These are phyloP conservation scores for Cladosporium sp. DNA, from an alignment of 2,329 filamentous ascomycete species.

Conservation along the genomic window DNA sequence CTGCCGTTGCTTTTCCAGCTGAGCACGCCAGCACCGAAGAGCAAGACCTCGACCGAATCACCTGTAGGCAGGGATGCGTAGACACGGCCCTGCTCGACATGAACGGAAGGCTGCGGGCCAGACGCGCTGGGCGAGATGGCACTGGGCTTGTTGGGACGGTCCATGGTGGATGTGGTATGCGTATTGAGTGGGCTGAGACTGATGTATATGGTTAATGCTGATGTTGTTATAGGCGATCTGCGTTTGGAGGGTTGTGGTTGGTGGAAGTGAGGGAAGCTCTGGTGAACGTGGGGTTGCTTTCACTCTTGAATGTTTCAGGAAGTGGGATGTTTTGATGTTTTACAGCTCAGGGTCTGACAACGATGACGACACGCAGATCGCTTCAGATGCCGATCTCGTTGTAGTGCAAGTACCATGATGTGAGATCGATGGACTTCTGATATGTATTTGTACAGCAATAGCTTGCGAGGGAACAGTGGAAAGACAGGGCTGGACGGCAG, in stretches of 20 bases:
- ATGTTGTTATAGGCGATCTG: background rate
- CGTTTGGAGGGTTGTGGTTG: constrained; percentile 7
- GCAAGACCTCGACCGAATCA: constrained; percentile 80
- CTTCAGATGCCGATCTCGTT: constrained; percentile 11
- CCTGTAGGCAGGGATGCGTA: constrained; percentile 81
- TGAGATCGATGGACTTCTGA: background rate
- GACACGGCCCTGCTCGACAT: constrained; percentile 70
- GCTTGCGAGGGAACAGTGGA: background rate
- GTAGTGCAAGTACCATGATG: background rate
- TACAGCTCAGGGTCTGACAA: constrained; percentile 13
- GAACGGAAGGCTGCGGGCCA: constrained; percentile 72
- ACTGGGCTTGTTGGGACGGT: constrained; percentile 80
- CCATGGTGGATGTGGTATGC: constrained; percentile 52
- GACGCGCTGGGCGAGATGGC: constrained; percentile 69
- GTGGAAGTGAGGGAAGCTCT: constrained; percentile 14
- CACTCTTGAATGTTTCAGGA: constrained; percentile 14
- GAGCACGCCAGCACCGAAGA: constrained; percentile 90
- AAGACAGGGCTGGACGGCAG: background rate
- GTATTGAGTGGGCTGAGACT: background rate
- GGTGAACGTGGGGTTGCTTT: constrained; percentile 13
- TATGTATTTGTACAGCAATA: background rate
- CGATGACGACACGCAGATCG: constrained; percentile 15
- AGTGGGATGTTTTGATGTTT: constrained; percentile 21
- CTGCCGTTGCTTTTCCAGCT: constrained; percentile 83
- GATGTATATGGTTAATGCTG: background rate